These are phyloP conservation scores for Coemansia sp. DNA, from an alignment of 192 early-diverging fungal species.

Conservation along the genomic window DNA sequence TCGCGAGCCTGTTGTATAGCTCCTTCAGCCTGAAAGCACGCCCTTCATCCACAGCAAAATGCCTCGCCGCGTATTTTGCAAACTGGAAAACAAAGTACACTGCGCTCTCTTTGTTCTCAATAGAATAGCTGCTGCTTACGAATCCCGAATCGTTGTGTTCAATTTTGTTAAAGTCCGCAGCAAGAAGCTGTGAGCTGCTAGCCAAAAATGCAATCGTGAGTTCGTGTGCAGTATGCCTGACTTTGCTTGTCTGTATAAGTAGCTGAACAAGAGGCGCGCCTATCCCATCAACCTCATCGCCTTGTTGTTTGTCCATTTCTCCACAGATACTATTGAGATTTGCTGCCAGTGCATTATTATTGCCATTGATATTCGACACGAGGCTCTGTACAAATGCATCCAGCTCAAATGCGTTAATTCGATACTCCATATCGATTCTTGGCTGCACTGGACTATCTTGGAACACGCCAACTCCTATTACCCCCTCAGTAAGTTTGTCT, in stretches of 20 bases:
- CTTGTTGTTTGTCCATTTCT: conserved; percentile 7
- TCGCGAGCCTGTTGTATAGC: conserved; percentile 20
- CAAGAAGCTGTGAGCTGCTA: conserved; percentile 14
- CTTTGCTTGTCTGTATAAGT: conserved; percentile 20
- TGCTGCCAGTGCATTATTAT: conserved; percentile 7
- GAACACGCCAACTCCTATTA: neutral
- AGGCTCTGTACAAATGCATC: conserved; percentile 46
- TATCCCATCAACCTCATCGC: neutral
- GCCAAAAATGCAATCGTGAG: conserved; percentile 25
- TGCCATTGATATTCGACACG: conserved; percentile 16
- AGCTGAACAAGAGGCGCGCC: conserved; percentile 16
- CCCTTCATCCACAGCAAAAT: conserved; percentile 26
- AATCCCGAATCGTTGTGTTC: neutral
- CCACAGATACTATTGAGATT: conserved; percentile 23
- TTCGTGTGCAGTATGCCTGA: conserved; percentile 35
- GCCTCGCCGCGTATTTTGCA: conserved; percentile 31
- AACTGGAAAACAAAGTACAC: conserved; percentile 29
- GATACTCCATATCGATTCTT: neutral
- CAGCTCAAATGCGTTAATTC: conserved; percentile 28
- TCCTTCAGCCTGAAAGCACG: conserved; percentile 8
- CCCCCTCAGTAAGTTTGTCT: neutral
- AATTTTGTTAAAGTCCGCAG: conserved; percentile 15
- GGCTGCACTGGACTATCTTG: conserved; percentile 5
- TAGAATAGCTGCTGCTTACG: neutral
- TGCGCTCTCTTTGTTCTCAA: conserved; percentile 28